Evolutionary conservation across 495 filamentous ascomycete genomes (phyloP), one percentile per base, ranked within the genome.

Genomic region (Copromyces sp.): DNA sequence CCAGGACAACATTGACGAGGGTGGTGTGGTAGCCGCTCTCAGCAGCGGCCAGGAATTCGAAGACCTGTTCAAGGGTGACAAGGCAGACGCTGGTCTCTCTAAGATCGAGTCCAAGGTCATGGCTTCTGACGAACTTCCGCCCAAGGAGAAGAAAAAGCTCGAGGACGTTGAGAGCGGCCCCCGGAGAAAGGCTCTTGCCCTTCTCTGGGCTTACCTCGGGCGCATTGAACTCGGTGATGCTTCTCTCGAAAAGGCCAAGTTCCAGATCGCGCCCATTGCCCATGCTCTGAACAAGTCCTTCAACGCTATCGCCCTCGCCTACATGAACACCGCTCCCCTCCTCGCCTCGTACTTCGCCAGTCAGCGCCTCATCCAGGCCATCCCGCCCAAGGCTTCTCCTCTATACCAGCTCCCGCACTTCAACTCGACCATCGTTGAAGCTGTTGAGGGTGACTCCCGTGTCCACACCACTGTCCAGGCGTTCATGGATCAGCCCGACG

Each of bases 201-300:
- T 99, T 70, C 83, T 98, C 17, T 99, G 95, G 95, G 95, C 94
- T 61, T 98, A 98, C 79, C 87, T 98, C 39, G 93, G 92, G 61
- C 90, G 95, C 45, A 83, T 97, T 39, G 92, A 95, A 72, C 82
- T 89, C 8, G 89, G 91, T 70, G 94, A 95, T 77, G 75, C 85
- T 38, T 83, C 83, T 35, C 85, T 97, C 47, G 88, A 95, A 72
- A 89, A 89, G 81, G 92, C 91, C 85, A 90, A 87, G 86, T 84
- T 84, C 77, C 91, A 95, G 80, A 90, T 93, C 73, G 94, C 92
- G 47, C 92, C 96, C 47, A 91, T 96, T 70, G 95, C 94, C 14
- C 88, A 95, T 68, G 84, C 89, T 65, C 87, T 99, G 61, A 94
- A 90, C 77, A 90, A 93, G 79, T 89, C 94, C n/a, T 96, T 96